Evolutionary conservation across 257 asterid species (phyloP), one percentile per base, ranked within the genome.

Genomic region (Gynochthodes officinalis): DNA sequence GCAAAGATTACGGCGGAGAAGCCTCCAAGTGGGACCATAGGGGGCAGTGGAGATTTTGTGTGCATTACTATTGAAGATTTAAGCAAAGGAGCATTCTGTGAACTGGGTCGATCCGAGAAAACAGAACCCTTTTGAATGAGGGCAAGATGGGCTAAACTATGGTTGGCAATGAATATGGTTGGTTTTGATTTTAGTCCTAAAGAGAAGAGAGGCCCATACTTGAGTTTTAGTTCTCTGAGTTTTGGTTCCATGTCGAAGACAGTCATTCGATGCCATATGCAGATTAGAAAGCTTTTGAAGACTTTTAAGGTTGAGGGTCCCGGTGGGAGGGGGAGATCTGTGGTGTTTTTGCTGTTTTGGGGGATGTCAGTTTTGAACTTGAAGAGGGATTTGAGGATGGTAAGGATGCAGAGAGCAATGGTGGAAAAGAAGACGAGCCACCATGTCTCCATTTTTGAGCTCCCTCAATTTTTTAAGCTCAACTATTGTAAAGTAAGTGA

Each of bases 131-230:
- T 83, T 12, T 79, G 75, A 63, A 83, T 74, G 12, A 85, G 86
- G 33, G 88, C 88, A 9, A 58, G 44, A 69, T 86, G 86, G 16
- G 90, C 86, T 46, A 81, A 67, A 35, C 82, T 78, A 70, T 77
- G 88, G 40, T 61, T 21, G 27, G 59, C 59, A 53, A 78, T 18
- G 82, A 64, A 55, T 0, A 70, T 70, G 14, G 42, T 35, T 48
- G 61, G 61, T 11, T 8, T 33, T 19, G 44, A 68, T 60, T 75
- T 79, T 62, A 80, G 70, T 42, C 39, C 78, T 48, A 86, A 11
- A 72, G 88, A 59, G 73, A 86, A 75, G 63, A 84, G 70, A 39
- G 90, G 87, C 46, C 89, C 89, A 59, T 82, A 76, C 25, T 35
- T 75, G 74, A 74, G 58, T 21, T 42, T 72, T 53, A 84, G 72